A percentile compares a stretch with the other conserved stretches of the same genome.
Evolutionary conservation across 2,329 filamentous ascomycete genomes (phyloP).

Genomic region (Torrubiellomyces zombiae): DNA sequence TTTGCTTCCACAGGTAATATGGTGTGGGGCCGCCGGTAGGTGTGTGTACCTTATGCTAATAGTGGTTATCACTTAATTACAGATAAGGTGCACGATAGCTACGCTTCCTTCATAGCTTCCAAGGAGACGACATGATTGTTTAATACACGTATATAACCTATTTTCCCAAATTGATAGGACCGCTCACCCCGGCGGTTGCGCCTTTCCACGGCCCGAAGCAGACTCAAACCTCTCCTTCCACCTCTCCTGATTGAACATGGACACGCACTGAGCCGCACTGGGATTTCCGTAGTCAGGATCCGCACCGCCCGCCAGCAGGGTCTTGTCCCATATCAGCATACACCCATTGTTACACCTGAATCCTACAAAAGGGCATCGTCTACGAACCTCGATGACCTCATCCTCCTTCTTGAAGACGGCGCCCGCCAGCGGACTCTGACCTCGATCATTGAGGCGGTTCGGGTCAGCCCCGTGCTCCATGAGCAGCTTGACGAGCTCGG

Average conservation of each 20-base stretch:
- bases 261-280: constrained; percentile 29
- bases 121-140: no score
- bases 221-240: constrained; percentile 33
- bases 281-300: constrained; percentile 36
- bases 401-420: constrained; percentile 58
- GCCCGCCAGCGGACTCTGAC: constrained; percentile 53
- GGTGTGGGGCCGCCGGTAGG: no score
- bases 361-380: background rate
- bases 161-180: no score
- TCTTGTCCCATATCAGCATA: no score
- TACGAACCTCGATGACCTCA: constrained; percentile 39
- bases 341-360: background rate
- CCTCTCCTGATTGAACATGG: constrained; percentile 33
- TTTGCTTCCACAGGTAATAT: constrained; percentile 16
- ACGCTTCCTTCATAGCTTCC: no score
- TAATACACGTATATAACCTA: no score
- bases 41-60: no score
- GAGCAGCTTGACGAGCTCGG: constrained; percentile 41
- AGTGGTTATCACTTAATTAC: no score
- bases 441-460: constrained; percentile 49
- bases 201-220: constrained; percentile 31
- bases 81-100: no score
- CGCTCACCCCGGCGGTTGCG: constrained; percentile 4
- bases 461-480: constrained; percentile 47
- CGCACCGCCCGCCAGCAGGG: constrained; percentile 32